A percentile compares a stretch with the other conserved stretches of the same genome.
Evolutionary conservation across 192 early-diverging fungal species (phyloP).

Genomic region (Entophlyctis luteolus): DNA sequence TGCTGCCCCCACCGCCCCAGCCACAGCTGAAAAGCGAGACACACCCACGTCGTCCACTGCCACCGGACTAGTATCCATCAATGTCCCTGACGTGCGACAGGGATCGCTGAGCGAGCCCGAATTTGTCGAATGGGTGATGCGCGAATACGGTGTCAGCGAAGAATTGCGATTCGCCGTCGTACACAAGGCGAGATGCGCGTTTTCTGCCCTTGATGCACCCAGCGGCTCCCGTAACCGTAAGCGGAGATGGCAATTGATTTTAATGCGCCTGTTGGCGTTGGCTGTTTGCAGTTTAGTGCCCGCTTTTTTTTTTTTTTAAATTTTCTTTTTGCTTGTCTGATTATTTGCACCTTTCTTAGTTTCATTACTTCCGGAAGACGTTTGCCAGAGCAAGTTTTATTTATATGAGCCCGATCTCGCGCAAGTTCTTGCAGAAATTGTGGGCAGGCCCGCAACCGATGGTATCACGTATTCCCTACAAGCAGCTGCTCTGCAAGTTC

Average conservation of each 20-base stretch:
- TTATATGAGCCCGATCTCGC: conserved; percentile 87
- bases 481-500: conserved; percentile 71
- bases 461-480: conserved; percentile 56
- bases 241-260: conserved; percentile 47
- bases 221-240: too few relatives aligned
- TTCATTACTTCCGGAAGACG: conserved; percentile 11
- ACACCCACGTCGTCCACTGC: neutral
- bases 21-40: neutral
- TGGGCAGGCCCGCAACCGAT: conserved; percentile 43
- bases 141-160: conserved; percentile 64
- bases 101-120: conserved; percentile 45
- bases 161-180: conserved; percentile 75
- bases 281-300: conserved; percentile 68
- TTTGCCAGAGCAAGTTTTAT: conserved; percentile 62
- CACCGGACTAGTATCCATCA: conserved; percentile 56
- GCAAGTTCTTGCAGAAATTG: conserved; percentile 68
- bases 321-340: too few relatives aligned
- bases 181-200: conserved; percentile 74
- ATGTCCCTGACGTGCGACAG: conserved; percentile 38
- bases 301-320: conserved; percentile 25
- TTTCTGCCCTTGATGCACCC: too few relatives aligned
- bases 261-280: conserved; percentile 74
- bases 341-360: neutral
- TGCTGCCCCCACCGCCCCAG: conserved; percentile 3
- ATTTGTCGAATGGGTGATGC: conserved; percentile 58